Base-by-base conservation (phyloP, 2,329 filamentous ascomycete species). In the Penicillium expansum region DNA sequence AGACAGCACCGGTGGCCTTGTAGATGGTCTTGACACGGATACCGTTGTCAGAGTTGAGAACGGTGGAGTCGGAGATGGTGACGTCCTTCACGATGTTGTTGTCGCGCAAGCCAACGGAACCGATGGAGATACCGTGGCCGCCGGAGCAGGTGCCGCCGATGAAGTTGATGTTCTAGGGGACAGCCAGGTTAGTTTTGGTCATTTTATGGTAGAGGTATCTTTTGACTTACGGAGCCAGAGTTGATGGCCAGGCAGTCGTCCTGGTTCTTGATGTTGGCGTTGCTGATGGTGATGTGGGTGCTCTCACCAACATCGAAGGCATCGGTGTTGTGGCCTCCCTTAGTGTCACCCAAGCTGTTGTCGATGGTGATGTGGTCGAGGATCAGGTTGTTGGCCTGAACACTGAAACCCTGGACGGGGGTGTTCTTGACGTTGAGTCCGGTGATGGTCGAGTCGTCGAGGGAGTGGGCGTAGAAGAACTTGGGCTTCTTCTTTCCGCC, bases 401-500 rank as follows among this genome's bases (percentile, higher is more conserved):
- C 59, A 54, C 74, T 71, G 62, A 76, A 70, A 22, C 67, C 71
- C 62, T 75, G 72, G 6, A 74, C 69, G 7, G 71, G 73, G 24
- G 71, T 73, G 62, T 75, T 74, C 67, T 71, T 65, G 61, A 76
- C 67, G 22, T 68, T 63, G 10, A 76, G 57, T 38, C 69, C 65
- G 20, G 59, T 63, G 60, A 76, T 74, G 33, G 63, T 66, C 16
- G 72, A 74, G 51, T 69, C 60, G 24, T 63, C 66, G 50, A 75
- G 58, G 5, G 49, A 44, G 56, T 74, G 73, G 22, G 79, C 80
- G 62, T 73, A 79, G 77, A 86, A 86, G 76, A 87, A 85, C 76
- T 87, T 84, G 63, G 86, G 86, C 80, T 88, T 88, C 22, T 70
- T 82, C 74, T 81, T 82, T 69, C 85, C 85, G 30, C 84, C 83